Conservation (phyloP, 306 rosid genomes). For the Boehmeria nivea region DNA sequence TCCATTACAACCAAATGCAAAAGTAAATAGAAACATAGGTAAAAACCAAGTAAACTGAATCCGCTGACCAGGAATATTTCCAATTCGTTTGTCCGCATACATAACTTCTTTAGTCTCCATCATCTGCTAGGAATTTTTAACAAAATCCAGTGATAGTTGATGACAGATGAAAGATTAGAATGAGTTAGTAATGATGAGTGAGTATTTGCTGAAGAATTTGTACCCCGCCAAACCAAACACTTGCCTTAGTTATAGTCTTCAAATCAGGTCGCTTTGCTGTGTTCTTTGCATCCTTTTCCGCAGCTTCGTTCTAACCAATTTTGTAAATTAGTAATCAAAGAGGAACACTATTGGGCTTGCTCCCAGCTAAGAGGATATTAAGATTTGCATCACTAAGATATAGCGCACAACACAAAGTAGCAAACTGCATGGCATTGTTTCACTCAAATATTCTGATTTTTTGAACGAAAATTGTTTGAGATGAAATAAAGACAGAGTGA, state of each 20-base stretch:
- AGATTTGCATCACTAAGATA: too few species aligned
- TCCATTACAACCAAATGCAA: too few species aligned
- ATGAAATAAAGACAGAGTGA: too few species aligned
- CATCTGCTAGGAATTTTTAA: constrained; percentile 57
- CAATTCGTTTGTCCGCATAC: constrained; percentile 54
- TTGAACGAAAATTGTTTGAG: too few species aligned
- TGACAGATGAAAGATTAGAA: too few species aligned
- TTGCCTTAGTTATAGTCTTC: constrained; percentile 77
- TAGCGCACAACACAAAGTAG: too few species aligned
- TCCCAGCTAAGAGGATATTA: too few species aligned
- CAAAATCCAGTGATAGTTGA: neutral
- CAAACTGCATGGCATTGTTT: too few species aligned
- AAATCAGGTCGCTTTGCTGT: constrained; percentile 77
- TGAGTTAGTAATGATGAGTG: neutral
- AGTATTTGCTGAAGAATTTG: neutral
- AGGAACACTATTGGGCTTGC: neutral
- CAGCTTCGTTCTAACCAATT: constrained; percentile 31
- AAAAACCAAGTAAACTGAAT: too few species aligned
- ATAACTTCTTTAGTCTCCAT: constrained; percentile 41
- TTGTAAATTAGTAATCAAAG: neutral
- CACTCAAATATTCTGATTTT: too few species aligned
- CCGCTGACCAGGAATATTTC: constrained; percentile 72
- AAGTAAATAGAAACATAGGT: constrained; percentile 10
- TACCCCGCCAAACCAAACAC: too few species aligned
- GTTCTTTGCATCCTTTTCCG: constrained; percentile 25